Evolutionary conservation across 345 rosid species (phyloP).

Genomic region (Brassica napus): Da-Ae NC_063436.1:30955001-30955500

Average conservation of each 20-base stretch:
- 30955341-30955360: constrained; percentile 25
- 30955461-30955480: constrained; percentile 92
- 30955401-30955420: constrained; percentile 15
- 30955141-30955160: not conserved
- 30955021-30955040: constrained; percentile 91
- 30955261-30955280: constrained; percentile 99
- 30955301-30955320: constrained; percentile 98
- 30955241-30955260: constrained; percentile 26
- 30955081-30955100: constrained; percentile 82
- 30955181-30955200: not conserved
- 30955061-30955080: constrained; percentile 86
- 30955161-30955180: not conserved
- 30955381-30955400: not conserved
- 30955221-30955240: not conserved
- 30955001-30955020: constrained; percentile 95
- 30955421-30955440: constrained; percentile 91
- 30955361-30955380: not conserved
- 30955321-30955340: constrained; percentile 51
- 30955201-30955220: not conserved
- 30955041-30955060: constrained; percentile 97
- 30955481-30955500: not conserved
- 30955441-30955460: constrained; percentile 98
- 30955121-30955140: constrained; percentile 3
- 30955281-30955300: constrained; percentile 72
- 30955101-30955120: constrained; percentile 47